Conservation (phyloP, 768 basidiomycete genomes). For the Infundibulicybe gibba region DNA sequence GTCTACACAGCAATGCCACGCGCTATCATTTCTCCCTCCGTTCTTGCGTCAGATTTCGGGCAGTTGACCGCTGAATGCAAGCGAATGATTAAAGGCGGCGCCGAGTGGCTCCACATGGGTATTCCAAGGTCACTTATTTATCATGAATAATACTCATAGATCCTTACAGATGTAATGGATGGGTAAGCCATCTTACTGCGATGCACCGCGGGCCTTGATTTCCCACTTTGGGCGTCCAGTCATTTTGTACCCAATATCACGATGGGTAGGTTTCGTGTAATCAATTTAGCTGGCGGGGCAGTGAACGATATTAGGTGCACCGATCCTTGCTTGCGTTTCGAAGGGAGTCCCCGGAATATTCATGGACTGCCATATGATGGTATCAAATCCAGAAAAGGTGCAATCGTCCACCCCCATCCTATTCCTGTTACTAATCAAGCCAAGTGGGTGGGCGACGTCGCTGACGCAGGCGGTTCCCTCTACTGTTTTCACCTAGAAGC, state of each 20-base stretch:
- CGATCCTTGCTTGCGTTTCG: constrained; percentile 79
- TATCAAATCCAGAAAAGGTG: constrained; percentile 87
- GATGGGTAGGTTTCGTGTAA: constrained; percentile 65
- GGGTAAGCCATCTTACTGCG: constrained; percentile 52
- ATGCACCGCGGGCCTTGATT: constrained; percentile 7
- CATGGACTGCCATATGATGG: constrained; percentile 99
- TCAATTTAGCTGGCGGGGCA: neutral
- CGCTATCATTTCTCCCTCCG: constrained; percentile 94
- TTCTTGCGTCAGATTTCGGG: constrained; percentile 96
- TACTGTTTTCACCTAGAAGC: constrained; percentile 99
- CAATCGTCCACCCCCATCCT: neutral
- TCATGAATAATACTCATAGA: constrained; percentile 7
- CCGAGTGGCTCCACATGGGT: constrained; percentile 99
- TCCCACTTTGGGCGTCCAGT: constrained; percentile 33
- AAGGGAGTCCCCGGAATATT: constrained; percentile 92
- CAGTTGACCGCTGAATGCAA: constrained; percentile 94
- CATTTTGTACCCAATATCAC: constrained; percentile 99
- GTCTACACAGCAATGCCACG: constrained; percentile 57
- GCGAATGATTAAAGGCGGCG: constrained; percentile 92
- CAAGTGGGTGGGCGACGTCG: constrained; percentile 96
- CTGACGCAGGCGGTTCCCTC: constrained; percentile 89
- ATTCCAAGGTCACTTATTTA: constrained; percentile 7
- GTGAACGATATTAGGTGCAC: constrained; percentile 55
- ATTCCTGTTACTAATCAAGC: constrained; percentile 1
- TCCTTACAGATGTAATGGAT: constrained; percentile 87